Conservation (phyloP, 1,284 basidiomycete genomes). For the Ustilago curta region DNA sequence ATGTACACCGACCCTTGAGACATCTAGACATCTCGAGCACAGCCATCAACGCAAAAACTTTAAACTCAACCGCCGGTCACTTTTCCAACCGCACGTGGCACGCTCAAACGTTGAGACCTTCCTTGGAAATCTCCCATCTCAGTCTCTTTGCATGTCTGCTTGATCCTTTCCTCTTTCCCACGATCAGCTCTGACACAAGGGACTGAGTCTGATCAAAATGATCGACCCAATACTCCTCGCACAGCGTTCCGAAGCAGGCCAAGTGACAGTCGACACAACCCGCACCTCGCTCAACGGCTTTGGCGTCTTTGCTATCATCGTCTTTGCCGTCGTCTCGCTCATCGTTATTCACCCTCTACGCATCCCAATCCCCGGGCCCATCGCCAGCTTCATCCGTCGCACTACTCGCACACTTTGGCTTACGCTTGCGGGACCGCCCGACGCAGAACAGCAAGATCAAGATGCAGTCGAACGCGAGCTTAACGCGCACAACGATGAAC, state of each 20-base stretch:
- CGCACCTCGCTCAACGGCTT: slow-evolving; percentile 63
- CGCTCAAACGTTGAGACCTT: background rate
- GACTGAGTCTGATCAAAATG: slow-evolving; percentile 6
- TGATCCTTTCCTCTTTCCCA: background rate
- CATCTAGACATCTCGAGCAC: background rate
- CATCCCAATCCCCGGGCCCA: slow-evolving; percentile 49
- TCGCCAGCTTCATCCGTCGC: slow-evolving; percentile 24
- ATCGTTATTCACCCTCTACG: slow-evolving; percentile 61
- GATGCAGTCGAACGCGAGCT: slow-evolving; percentile 29
- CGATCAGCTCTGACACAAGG: background rate
- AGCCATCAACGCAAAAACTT: background rate
- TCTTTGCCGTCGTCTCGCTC: slow-evolving; percentile 65
- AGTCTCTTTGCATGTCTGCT: background rate
- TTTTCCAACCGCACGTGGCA: background rate
- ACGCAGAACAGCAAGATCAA: slow-evolving; percentile 23
- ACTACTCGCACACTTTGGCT: slow-evolving; percentile 18
- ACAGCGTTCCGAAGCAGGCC: slow-evolving; percentile 16
- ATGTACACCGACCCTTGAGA: background rate
- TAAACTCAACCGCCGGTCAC: slow-evolving; percentile 9
- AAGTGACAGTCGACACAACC: slow-evolving; percentile 32
- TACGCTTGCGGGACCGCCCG: slow-evolving; percentile 28
- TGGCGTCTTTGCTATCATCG: slow-evolving; percentile 66
- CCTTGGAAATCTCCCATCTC: background rate
- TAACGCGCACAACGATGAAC: background rate
- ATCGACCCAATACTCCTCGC: slow-evolving; percentile 15